A percentile compares a stretch with the other conserved stretches of the same genome.
Conservation (phyloP, 116 monocot species). For the Cymodocea nodosa region DNA sequence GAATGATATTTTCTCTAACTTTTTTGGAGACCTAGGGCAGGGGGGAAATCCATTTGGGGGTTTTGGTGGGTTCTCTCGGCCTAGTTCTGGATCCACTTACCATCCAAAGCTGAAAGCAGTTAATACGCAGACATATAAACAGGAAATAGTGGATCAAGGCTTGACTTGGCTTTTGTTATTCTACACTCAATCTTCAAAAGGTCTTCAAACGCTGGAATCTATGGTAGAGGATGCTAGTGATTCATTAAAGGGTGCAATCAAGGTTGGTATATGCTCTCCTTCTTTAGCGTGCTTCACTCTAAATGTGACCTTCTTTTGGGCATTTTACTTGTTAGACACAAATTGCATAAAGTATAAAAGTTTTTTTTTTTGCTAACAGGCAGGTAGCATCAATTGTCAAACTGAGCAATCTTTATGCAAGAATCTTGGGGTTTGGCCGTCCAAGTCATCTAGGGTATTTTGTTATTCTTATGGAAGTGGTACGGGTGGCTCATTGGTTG, state of each 20-base stretch:
- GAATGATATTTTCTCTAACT: conserved; percentile 62
- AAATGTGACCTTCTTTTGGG: neutral
- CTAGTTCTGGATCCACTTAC: conserved; percentile 22
- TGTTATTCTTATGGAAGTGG: conserved; percentile 45
- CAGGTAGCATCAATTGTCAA: conserved; percentile 59
- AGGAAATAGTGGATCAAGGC: conserved; percentile 54
- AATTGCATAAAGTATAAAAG: too few relatives aligned
- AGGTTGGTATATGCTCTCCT: conserved; percentile 20
- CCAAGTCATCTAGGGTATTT: conserved; percentile 38
- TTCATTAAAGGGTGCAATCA: conserved; percentile 61
- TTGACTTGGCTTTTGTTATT: conserved; percentile 79
- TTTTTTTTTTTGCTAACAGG: conserved; percentile 20
- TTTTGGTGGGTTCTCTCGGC: conserved; percentile 22
- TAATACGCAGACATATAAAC: conserved; percentile 37
- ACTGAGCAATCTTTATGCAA: conserved; percentile 50
- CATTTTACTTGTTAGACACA: neutral
- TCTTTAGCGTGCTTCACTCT: neutral
- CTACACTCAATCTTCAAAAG: conserved; percentile 36
- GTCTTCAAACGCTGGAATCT: conserved; percentile 44
- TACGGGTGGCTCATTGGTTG: conserved; percentile 43
- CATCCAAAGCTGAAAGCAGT: conserved; percentile 25
- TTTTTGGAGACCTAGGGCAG: conserved; percentile 46
- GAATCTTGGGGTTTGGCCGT: conserved; percentile 38
- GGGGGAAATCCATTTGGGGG: conserved; percentile 22
- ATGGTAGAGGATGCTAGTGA: conserved; percentile 44